Base-by-base conservation (phyloP, 2,329 filamentous ascomycete species). In the Colletotrichum godetiae region DNA sequence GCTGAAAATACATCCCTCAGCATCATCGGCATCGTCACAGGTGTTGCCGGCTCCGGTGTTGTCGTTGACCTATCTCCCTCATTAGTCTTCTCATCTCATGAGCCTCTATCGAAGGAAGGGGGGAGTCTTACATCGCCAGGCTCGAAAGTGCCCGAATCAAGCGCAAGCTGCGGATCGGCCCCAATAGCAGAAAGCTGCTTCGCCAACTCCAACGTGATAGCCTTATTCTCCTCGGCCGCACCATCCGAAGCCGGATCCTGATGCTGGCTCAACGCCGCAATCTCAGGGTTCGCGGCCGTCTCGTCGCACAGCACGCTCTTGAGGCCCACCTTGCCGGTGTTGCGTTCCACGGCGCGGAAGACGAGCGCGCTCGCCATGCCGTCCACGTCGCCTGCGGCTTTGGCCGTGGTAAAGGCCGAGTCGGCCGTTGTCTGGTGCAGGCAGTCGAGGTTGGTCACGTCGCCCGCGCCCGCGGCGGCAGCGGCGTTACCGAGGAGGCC, bases 181-280 rank as follows among this genome's bases (percentile, higher is more conserved):
- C 92, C 91, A 74, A 93, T 85, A 5, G 84, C 82, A 24, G 87
- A 86, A 64, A 93, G 88, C 82, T 92, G 89, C 65, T 84, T 82
- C 22, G 91, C 91, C 4, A 92, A 83, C 57, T 86, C 86, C 7
- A 92, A 84, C 59, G 89, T 87, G 76, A 92, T 88, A 46, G 85
- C 83, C 83, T 92, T 92, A 85, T 93, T 93, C 60, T 84, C 82
- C 1, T 80, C 86, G 15, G 87, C 86, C 13, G 91, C 89, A 55
- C 86, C 87, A 3, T 85, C 78, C 0, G 89, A 89, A 24, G 91
- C 92, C 33, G 92, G 90, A 79, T 93, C 92, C 82, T 93, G 91
- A 81, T 93, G 91, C 81, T 92, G 90, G 67, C 85, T 82, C 72
- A 93, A 80, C 56, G 90, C 90, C 33, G 86, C 88, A 77, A 93